A percentile compares a stretch with the other conserved stretches of the same genome.
Evolutionary conservation across 495 filamentous ascomycete species (phyloP).

Genomic region (Friedmanniomyces endolithicus): DNA sequence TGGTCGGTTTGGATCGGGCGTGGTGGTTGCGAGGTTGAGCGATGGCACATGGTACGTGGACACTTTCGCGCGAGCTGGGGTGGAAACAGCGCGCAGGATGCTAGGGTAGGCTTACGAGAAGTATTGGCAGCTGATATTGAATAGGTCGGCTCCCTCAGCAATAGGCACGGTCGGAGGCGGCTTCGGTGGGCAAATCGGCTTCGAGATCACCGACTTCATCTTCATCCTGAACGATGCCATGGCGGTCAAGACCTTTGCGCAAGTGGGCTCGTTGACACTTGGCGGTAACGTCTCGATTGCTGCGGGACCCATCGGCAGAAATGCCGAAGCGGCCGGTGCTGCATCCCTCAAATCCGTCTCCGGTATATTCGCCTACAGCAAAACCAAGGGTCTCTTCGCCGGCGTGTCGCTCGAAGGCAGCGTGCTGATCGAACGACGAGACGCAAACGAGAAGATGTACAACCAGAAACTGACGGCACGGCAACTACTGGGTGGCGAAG

Average conservation of each 20-base stretch:
- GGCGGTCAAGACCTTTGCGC: conserved; percentile 89
- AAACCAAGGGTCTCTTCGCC: conserved; percentile 94
- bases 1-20: conserved; percentile 79
- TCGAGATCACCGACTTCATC: conserved; percentile 96
- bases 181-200: conserved; percentile 92
- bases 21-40: conserved; percentile 84
- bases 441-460: conserved; percentile 95
- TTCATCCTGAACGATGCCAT: conserved; percentile 92
- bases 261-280: conserved; percentile 77
- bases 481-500: conserved; percentile 63
- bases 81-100: neutral
- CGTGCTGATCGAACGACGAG: conserved; percentile 79
- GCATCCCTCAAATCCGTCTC: conserved; percentile 82
- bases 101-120: neutral
- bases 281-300: conserved; percentile 95
- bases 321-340: conserved; percentile 91
- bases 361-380: conserved; percentile 88
- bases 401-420: conserved; percentile 89
- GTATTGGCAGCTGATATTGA: neutral
- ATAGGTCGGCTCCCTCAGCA: conserved; percentile 68
- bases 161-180: conserved; percentile 84
- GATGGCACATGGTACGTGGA: conserved; percentile 62
- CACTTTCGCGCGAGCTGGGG: neutral
- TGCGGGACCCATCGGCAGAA: conserved; percentile 83
- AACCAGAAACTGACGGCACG: conserved; percentile 65